A percentile compares a stretch with the other conserved stretches of the same genome.
These are phyloP conservation scores for Xylaria sp. DNA, from an alignment of 2,329 filamentous ascomycete species.

Conservation along the genomic window DNA sequence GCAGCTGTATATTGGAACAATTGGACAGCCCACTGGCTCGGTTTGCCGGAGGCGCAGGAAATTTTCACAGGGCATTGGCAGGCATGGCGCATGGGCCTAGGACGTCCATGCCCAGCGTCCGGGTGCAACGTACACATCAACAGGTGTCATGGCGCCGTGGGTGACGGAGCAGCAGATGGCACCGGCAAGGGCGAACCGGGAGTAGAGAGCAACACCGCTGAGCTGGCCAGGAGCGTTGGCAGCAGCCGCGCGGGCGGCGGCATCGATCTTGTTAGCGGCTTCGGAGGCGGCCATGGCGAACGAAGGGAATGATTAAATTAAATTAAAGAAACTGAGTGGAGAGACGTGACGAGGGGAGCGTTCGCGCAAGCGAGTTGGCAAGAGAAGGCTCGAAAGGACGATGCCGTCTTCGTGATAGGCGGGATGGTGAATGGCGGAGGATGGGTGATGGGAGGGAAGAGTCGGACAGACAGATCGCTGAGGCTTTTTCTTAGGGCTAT, in stretches of 20 bases:
- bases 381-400: conserved; percentile 21
- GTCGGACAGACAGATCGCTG: conserved; percentile 25
- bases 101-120: background rate
- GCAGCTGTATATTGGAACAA: conserved; percentile 5
- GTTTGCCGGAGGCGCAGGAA: background rate
- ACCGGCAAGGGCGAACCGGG: conserved; percentile 95
- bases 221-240: conserved; percentile 43
- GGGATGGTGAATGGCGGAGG: conserved; percentile 15
- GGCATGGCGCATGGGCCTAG: background rate
- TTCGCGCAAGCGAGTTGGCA: conserved; percentile 4
- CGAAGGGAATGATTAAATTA: conserved; percentile 12
- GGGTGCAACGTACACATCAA: conserved; percentile 89
- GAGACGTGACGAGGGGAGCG: conserved; percentile 36
- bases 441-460: conserved; percentile 22
- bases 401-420: conserved; percentile 28
- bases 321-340: conserved; percentile 43
- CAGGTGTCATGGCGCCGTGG: conserved; percentile 94
- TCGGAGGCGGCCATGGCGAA: conserved; percentile 44
- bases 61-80: background rate
- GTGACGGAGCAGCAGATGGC: conserved; percentile 98
- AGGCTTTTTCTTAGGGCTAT: conserved; percentile 34
- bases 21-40: conserved; percentile 18
- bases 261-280: conserved; percentile 44
- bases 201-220: conserved; percentile 73
- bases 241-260: conserved; percentile 38